phyloP scores from a whole-genome alignment of 75 land plant genomes.

The Cupressus sempervirens region DNA sequence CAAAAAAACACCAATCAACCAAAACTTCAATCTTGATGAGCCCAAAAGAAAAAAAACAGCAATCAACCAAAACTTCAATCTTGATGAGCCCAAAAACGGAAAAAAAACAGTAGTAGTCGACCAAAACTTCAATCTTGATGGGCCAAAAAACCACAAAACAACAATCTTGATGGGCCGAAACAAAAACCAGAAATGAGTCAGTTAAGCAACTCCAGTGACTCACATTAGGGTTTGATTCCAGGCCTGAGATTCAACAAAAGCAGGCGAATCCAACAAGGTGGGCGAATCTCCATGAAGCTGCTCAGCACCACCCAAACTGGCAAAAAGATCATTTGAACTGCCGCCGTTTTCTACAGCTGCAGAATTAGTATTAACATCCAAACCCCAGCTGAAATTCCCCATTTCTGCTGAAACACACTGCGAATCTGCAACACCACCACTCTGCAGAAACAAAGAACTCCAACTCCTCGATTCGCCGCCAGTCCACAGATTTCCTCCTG shows the following conservation, averaged over 20 bases:
- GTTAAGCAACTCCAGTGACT: not conserved
- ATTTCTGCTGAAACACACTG: not conserved
- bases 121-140: no score
- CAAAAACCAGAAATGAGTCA: no score
- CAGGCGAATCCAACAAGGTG: not conserved
- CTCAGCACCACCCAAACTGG: not conserved
- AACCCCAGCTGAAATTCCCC: constrained; percentile 8
- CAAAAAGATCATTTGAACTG: not conserved
- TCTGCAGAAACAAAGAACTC: not conserved
- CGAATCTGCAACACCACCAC: not conserved
- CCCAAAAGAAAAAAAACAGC: no score
- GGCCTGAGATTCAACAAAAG: not conserved
- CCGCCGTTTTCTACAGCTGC: not conserved
- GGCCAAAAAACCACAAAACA: no score
- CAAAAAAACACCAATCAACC: no score
- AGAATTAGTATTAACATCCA: constrained; percentile 1
- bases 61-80: no score
- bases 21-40: no score
- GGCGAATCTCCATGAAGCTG: not conserved
- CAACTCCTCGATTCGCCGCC: not conserved
- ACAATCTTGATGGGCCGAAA: no score
- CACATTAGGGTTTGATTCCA: constrained; percentile 9
- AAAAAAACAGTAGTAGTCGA: no score
- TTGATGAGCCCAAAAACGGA: no score
- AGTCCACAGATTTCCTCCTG: constrained; percentile 7